These are phyloP conservation scores for Calonectria naviculata DNA, from an alignment of 2,329 filamentous ascomycete species.

Conservation along the genomic window DNA sequence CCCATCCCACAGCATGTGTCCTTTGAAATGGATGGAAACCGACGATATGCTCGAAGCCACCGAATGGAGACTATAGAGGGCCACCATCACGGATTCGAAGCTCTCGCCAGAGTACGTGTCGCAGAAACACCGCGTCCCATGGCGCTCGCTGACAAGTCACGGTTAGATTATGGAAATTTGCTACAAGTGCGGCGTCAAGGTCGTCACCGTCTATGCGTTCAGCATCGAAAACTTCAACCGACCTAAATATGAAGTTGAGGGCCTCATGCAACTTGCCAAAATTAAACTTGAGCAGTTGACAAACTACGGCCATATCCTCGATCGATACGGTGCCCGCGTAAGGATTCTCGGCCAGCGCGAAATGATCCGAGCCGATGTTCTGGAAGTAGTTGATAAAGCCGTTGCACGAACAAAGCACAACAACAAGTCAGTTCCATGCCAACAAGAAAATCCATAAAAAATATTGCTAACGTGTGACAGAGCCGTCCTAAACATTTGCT, in stretches of 20 bases:
- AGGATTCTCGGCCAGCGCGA: slow-evolving; percentile 87
- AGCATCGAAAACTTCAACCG: slow-evolving; percentile 99
- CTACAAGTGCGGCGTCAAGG: slow-evolving; percentile 96
- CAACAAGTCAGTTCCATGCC: slow-evolving; percentile 68
- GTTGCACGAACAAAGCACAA: slow-evolving; percentile 90
- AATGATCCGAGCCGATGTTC: slow-evolving; percentile 86
- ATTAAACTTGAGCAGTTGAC: slow-evolving; percentile 91
- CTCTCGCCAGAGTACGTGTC: slow-evolving; percentile 79
- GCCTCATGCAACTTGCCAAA: slow-evolving; percentile 97
- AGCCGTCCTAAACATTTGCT: slow-evolving; percentile 88
- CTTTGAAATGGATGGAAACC: slow-evolving; percentile 99
- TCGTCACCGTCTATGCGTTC: slow-evolving; percentile 98
- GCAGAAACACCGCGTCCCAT: slow-evolving; percentile 51
- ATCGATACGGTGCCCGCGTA: slow-evolving; percentile 90
- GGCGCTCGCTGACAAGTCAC: slow-evolving; percentile 15
- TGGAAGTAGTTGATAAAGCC: slow-evolving; percentile 88
- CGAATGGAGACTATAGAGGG: slow-evolving; percentile 97
- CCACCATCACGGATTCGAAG: slow-evolving; percentile 95
- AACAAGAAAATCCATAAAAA: background rate
- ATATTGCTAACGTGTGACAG: slow-evolving; percentile 46
- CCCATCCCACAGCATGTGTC: slow-evolving; percentile 95
- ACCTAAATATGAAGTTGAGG: slow-evolving; percentile 95
- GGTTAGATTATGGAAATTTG: slow-evolving; percentile 90
- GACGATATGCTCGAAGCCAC: slow-evolving; percentile 89
- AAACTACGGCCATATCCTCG: slow-evolving; percentile 92